Evolutionary conservation across 1,284 basidiomycete species (phyloP), one percentile per base, ranked within the genome.

Genomic region (Cutaneotrichosporon dermatis): DNA sequence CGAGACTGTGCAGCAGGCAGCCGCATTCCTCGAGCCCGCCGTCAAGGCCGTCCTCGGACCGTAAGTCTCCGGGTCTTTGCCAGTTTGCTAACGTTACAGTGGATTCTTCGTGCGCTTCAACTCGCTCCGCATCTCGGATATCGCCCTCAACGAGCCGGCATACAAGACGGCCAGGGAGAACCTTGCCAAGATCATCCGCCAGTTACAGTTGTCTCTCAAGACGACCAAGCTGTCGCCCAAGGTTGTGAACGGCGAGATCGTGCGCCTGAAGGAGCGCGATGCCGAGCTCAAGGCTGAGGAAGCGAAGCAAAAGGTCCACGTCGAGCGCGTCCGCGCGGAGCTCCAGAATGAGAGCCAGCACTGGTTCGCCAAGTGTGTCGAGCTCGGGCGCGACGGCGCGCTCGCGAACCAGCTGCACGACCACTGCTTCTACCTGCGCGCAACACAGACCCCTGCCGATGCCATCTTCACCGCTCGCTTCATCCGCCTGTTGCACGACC

Each of bases 61-160:
- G 55, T 62, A 34, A 55, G 60, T 57, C 51, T 54, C 10, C 13
- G 45, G 11, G 12, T 4, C 4, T 8, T 7, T n/a, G 35, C 3
- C n/a, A 10, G 6, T 11, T 40, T n/a, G n/a, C 60, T 63, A 49
- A 66, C 53, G 7, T 40, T 42, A 4, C 34, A 57, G 61, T 34
- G 88, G 86, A 2, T 97, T 97, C 79, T 94, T 92, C 68, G 79
- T 90, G 45, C 92, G 92, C 0, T 98, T 96, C 79, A 97, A 94
- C 94, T 92, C 95, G 73, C 76, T 97, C 56, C 88, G 89, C 0
- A 88, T 88, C 34, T 90, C 91, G 67, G 94, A 98, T 74, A 82
- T 98, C 46, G 80, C 84, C 0, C 87, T 89, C 35, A 91, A 80
- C 9, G 62, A 72, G 36, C 70, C 74, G 11, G 68, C 77, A 15